Evolutionary conservation across 352 stramenopile genomes (phyloP).

Genomic region (Phytophthora quininea): DNA sequence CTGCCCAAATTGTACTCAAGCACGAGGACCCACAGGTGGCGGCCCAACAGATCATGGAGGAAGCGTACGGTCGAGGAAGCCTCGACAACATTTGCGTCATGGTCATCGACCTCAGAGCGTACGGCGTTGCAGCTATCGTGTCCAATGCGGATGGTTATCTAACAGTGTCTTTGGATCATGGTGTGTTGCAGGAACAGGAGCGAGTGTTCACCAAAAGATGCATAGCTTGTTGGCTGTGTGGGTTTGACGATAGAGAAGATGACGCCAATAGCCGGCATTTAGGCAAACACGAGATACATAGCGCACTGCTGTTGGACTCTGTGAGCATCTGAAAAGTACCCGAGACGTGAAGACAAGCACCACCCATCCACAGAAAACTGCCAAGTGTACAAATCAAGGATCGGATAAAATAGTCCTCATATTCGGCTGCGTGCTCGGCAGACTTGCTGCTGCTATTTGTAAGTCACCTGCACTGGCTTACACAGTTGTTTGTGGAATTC

Average conservation of each 20-base stretch:
- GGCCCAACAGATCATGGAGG: slow-evolving; percentile 83
- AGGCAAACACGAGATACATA: slow-evolving; percentile 12
- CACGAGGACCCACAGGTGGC: slow-evolving; percentile 72
- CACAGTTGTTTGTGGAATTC: slow-evolving; percentile 70
- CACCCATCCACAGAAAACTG: not conserved
- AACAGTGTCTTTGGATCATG: too few relatives aligned
- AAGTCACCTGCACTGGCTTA: slow-evolving; percentile 54
- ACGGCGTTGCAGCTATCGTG: slow-evolving; percentile 14
- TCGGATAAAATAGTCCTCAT: slow-evolving; percentile 27
- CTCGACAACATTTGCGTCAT: slow-evolving; percentile 93
- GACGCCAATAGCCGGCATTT: slow-evolving; percentile 9
- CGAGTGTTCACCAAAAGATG: slow-evolving; percentile 44
- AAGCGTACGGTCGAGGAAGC: slow-evolving; percentile 84
- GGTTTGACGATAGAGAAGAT: slow-evolving; percentile 27
- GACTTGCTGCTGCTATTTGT: slow-evolving; percentile 38
- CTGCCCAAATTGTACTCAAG: slow-evolving; percentile 71
- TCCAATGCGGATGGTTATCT: too few relatives aligned
- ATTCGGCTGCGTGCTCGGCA: slow-evolving; percentile 7
- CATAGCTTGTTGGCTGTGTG: slow-evolving; percentile 26
- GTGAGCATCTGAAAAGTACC: not conserved
- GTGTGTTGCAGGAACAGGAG: slow-evolving; percentile 49
- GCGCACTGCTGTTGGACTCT: not conserved
- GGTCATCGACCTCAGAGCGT: slow-evolving; percentile 89
- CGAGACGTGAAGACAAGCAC: slow-evolving; percentile 1
- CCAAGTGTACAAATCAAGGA: slow-evolving; percentile 13